Percentiles rank a stretch among this genome's conserved stretches.
These are phyloP conservation scores for Rhodotorula toruloides DNA, from an alignment of 768 basidiomycete genomes.

Conservation along the genomic window DNA sequence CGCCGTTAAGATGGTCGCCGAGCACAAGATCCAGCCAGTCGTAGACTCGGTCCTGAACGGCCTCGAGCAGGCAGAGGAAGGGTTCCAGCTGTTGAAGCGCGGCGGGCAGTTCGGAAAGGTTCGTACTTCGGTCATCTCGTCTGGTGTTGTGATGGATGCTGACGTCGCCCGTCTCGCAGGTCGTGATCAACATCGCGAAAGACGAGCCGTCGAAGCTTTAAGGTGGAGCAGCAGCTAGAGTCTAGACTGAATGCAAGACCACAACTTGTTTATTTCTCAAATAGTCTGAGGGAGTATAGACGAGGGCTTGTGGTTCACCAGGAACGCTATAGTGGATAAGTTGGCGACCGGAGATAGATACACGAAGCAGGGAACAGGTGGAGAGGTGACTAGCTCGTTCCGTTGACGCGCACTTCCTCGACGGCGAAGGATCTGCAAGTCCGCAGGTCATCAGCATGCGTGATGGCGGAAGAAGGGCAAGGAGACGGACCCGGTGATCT, in stretches of 20 bases:
- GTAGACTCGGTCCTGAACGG: slow-evolving; percentile 68
- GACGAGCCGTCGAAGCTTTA: slow-evolving; percentile 27
- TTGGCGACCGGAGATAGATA: too few relatives aligned
- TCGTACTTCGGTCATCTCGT: slow-evolving; percentile 42
- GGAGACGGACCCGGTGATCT: neutral
- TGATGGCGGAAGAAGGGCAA: neutral
- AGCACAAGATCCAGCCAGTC: slow-evolving; percentile 64
- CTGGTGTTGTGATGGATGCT: neutral
- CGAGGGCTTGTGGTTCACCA: too few relatives aligned
- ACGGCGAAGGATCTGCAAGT: slow-evolving; percentile 1
- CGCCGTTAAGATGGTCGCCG: slow-evolving; percentile 63
- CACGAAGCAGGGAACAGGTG: too few relatives aligned
- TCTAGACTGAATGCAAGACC: too few relatives aligned
- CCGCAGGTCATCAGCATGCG: neutral
- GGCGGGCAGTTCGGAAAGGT: slow-evolving; percentile 76
- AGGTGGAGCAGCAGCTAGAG: neutral
- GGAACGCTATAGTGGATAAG: too few relatives aligned
- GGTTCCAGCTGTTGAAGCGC: slow-evolving; percentile 61
- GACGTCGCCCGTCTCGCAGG: neutral
- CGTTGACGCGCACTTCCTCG: neutral
- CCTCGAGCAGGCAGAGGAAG: slow-evolving; percentile 60
- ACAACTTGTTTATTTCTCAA: too few relatives aligned
- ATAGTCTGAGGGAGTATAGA: too few relatives aligned
- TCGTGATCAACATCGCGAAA: slow-evolving; percentile 27
- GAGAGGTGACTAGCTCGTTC: too few relatives aligned